Evolutionary conservation across 1,284 basidiomycete species (phyloP).

Genomic region (Heterobasidion parviporum): DNA sequence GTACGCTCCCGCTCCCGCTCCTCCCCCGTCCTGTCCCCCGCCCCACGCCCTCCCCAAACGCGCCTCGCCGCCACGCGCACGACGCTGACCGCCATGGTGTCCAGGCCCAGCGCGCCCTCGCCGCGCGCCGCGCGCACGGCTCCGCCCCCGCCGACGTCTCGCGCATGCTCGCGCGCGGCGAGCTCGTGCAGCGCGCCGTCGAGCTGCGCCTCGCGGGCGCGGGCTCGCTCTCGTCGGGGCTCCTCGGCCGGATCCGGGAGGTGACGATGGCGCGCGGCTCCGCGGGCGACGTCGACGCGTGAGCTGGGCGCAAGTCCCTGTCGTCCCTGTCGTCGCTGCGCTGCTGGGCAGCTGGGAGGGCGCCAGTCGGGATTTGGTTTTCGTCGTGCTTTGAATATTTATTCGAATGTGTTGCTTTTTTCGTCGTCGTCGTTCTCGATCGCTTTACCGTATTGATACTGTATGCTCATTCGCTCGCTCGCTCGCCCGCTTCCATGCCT

Average conservation of each 20-base stretch:
- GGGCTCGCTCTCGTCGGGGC: background rate
- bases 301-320: background rate
- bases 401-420: background rate
- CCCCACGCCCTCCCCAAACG: too few relatives aligned
- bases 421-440: background rate
- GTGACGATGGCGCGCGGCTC: background rate
- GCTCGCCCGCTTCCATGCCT: too few relatives aligned
- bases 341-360: background rate
- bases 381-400: background rate
- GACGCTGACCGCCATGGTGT: too few relatives aligned
- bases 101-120: conserved; percentile 4
- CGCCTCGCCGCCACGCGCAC: too few relatives aligned
- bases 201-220: conserved; percentile 10
- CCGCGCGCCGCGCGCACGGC: background rate
- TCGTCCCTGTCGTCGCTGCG: background rate
- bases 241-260: background rate
- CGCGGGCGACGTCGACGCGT: background rate
- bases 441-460: too few relatives aligned
- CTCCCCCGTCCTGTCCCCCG: too few relatives aligned
- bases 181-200: conserved; percentile 18
- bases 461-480: too few relatives aligned
- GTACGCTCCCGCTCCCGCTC: conserved; percentile 6
- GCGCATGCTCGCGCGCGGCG: conserved; percentile 13
- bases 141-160: background rate
- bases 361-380: too few relatives aligned